Evolutionary conservation across 257 asterid genomes (phyloP).

Genomic region (Solanum habrochaites): DNA sequence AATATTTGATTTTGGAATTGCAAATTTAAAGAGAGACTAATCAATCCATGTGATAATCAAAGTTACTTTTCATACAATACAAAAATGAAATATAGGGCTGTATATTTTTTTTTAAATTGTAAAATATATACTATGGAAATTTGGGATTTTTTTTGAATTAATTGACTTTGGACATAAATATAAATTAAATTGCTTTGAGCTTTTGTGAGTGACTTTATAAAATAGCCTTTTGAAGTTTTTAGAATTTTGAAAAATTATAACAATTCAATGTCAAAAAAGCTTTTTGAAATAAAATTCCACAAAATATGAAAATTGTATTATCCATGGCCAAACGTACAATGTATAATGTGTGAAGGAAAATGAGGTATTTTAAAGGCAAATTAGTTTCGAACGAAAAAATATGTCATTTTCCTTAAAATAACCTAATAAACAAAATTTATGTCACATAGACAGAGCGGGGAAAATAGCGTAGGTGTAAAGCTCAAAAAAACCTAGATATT

Average conservation of each 20-base stretch:
- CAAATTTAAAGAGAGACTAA: neutral
- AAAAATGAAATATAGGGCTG: too few species aligned
- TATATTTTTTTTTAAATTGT: too few species aligned
- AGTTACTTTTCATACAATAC: neutral
- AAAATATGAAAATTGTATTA: neutral
- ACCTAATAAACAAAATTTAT: neutral
- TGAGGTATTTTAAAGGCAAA: neutral
- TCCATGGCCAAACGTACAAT: neutral
- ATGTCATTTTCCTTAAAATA: neutral
- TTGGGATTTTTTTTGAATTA: too few species aligned
- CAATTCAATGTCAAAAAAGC: neutral
- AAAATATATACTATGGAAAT: too few species aligned
- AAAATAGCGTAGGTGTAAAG: neutral
- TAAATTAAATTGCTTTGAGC: too few species aligned
- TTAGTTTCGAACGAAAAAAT: neutral
- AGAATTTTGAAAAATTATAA: neutral
- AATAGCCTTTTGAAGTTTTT: neutral
- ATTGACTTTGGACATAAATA: neutral
- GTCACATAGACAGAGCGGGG: accelerated
- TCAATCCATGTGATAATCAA: neutral
- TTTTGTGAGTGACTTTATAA: neutral
- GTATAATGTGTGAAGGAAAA: neutral
- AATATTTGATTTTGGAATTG: neutral
- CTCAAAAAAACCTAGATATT: neutral
- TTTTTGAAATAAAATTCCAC: neutral